A percentile compares a stretch with the other conserved stretches of the same genome.
Conservation (phyloP, 2,329 filamentous ascomycete species). For the Penicillium sp. region DNA sequence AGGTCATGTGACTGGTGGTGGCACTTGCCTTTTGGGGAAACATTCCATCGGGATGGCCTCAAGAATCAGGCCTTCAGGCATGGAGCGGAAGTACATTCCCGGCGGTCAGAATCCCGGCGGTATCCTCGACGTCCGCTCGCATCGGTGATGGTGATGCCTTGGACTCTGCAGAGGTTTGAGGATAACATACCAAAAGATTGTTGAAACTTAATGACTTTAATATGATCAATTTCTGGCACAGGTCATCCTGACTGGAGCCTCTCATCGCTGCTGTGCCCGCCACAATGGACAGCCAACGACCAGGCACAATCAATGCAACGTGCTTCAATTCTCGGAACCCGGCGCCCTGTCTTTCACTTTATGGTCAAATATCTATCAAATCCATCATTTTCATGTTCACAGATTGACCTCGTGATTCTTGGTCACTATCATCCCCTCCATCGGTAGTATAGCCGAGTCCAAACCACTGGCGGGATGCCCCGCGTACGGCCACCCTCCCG, state of each 20-base stretch:
- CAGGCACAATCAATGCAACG: not conserved
- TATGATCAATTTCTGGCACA: no score
- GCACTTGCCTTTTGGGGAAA: not conserved
- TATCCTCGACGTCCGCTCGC: not conserved
- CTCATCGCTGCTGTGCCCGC: not conserved
- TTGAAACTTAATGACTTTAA: not conserved
- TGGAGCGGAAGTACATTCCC: not conserved
- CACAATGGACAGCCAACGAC: not conserved
- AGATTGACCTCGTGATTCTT: conserved; percentile 1
- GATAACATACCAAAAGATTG: no score
- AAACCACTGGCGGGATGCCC: not conserved
- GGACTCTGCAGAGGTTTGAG: not conserved
- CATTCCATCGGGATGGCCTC: not conserved
- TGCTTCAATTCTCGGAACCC: not conserved
- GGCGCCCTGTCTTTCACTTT: not conserved
- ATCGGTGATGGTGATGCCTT: not conserved
- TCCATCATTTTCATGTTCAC: not conserved
- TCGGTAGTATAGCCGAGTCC: conserved; percentile 8
- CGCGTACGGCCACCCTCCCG: conserved; percentile 17
- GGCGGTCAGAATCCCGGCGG: no score
- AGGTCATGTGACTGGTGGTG: not conserved
- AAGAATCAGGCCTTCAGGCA: not conserved
- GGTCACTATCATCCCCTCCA: not conserved
- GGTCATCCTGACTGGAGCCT: not conserved
- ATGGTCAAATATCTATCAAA: not conserved